Base-by-base conservation (phyloP, 257 asterid genomes). In the Echium plantagineum region DNA sequence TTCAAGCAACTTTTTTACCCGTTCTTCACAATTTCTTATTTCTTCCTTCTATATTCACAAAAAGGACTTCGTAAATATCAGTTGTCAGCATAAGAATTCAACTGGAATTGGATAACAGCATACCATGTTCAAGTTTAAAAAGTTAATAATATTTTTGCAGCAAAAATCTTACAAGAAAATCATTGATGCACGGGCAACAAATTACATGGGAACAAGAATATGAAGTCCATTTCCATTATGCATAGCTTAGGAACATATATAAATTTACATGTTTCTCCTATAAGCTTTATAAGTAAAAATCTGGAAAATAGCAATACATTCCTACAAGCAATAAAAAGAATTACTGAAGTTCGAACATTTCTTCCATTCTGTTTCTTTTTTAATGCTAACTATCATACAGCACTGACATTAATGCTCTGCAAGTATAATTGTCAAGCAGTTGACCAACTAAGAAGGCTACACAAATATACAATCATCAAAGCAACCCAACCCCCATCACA, bases 1-100 rank as follows among this genome's bases (percentile, higher is more conserved):
- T 78, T 85, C 94, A 62, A 91, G 85, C 67, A 91, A 95, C 81
- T 76, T 88, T 74, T 91, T 91, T 52, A 81, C 98, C 70, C 90
- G 81, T 63, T 88, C 95, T 82, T 91, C 98, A 64, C 76, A 72
- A 53, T 67, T 63, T 80, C 71, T 81, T 72, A 91, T 82, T 75
- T 91, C 98, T 74, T 84, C 98, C 80, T 85, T 82, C 97, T 86
- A 74, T 66, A 80, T 72, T 60, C 70, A 77, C 48, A 63, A 69
- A 38, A 19, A 65, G 68, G 48, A 67, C 9, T n/a, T 55, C 26
- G 32, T 65, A 48, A 28, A 55, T 71, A 58, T 48, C 31, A 52
- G 60, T 19, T 30, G 28, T 18, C 54, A 52, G 16, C 55, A 8
- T 35, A 46, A 55, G 19, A 6, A 31, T 5, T 31, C 46, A 55